A percentile compares a stretch with the other conserved stretches of the same genome.
Conservation (phyloP, 148 eudicot genomes). For the Persicaria maculosa region DNA sequence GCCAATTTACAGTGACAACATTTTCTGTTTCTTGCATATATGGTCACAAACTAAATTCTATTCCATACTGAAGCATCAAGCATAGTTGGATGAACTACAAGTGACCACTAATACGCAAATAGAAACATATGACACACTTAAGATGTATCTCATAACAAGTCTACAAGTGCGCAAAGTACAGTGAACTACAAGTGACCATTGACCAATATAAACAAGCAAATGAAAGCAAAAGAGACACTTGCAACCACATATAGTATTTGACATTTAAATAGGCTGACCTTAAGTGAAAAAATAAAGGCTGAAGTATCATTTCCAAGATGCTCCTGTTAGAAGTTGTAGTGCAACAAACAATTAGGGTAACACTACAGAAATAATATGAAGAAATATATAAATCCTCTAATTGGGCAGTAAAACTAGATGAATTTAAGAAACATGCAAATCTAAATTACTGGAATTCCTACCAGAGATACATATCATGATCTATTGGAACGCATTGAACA, state of each 20-base stretch:
- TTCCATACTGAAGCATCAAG: not conserved
- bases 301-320: conserved; percentile 78
- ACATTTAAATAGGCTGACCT: conserved; percentile 32
- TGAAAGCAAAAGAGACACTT: not conserved
- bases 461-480: not conserved
- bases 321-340: conserved; percentile 38
- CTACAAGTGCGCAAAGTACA: not conserved
- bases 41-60: not conserved
- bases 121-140: not conserved
- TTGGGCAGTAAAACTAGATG: not conserved
- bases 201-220: not conserved
- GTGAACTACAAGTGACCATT: not conserved
- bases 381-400: not conserved
- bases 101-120: not conserved
- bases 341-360: not conserved
- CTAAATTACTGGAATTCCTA: not conserved
- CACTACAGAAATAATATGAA: not conserved
- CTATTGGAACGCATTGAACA: not conserved
- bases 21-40: not conserved
- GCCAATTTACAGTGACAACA: not conserved
- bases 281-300: conserved; percentile 76
- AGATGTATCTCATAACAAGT: not conserved
- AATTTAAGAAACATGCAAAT: not conserved
- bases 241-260: not conserved
- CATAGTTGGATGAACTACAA: not conserved